Percentiles rank a stretch among this genome's conserved stretches.
Conservation (phyloP, 441 rosid species). For the Croton setiger region DNA sequence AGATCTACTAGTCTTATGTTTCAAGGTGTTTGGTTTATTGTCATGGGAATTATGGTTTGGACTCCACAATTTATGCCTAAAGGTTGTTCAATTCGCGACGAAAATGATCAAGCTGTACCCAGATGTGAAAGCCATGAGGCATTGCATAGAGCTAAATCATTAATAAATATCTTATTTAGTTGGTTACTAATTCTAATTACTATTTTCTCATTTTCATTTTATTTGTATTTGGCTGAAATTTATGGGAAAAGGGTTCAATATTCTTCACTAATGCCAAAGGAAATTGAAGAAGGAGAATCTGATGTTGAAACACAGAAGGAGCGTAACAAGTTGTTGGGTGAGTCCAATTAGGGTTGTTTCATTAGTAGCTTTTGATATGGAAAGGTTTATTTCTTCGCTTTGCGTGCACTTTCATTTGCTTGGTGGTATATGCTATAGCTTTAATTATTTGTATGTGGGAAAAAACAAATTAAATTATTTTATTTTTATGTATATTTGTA, state of each 20-base stretch:
- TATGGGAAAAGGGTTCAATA: constrained; percentile 17
- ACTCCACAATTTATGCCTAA: constrained; percentile 54
- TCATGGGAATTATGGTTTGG: constrained; percentile 71
- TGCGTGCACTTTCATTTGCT: background rate
- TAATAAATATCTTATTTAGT: constrained; percentile 55
- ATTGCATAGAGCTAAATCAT: constrained; percentile 54
- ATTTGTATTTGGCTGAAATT: constrained; percentile 32
- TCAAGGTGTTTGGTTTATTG: constrained; percentile 71
- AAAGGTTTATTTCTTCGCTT: background rate
- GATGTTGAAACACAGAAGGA: constrained; percentile 9
- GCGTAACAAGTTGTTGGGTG: background rate
- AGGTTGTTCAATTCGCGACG: constrained; percentile 50
- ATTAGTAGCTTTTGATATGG: background rate
- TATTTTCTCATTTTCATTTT: constrained; percentile 37
- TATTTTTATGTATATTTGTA: no score
- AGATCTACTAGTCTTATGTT: constrained; percentile 51
- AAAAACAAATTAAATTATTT: no score
- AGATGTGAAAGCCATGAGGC: constrained; percentile 48
- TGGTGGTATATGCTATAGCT: background rate
- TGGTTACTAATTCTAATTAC: constrained; percentile 44
- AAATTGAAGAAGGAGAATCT: background rate
- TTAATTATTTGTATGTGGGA: no score
- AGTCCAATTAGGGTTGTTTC: background rate
- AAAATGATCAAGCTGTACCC: constrained; percentile 55
- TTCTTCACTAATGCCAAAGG: constrained; percentile 12